Evolutionary conservation across 192 early-diverging fungal genomes (phyloP).

Genomic region (Podila minutissima): DNA sequence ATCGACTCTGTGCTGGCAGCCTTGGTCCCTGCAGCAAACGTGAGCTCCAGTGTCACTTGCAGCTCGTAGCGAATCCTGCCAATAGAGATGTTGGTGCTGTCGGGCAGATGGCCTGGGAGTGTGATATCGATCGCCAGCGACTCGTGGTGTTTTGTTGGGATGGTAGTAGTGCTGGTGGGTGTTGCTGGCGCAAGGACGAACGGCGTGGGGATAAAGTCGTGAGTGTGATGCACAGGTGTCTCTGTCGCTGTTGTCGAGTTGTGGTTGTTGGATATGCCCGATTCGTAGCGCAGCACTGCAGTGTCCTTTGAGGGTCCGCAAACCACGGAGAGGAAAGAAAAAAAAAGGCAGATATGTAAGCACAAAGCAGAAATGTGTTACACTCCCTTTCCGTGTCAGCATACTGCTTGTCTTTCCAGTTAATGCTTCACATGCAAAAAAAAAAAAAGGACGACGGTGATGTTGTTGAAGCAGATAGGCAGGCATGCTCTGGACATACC

Average conservation of each 20-base stretch:
- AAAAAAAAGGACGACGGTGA: neutral
- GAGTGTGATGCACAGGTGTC: constrained; percentile 46
- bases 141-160: constrained; percentile 14
- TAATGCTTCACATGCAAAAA: neutral
- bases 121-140: constrained; percentile 46
- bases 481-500: constrained; percentile 9
- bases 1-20: constrained; percentile 15
- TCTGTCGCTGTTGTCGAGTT: constrained; percentile 19
- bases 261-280: constrained; percentile 10
- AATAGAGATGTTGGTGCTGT: constrained; percentile 21
- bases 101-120: constrained; percentile 36
- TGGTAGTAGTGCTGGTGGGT: neutral
- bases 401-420: too few relatives aligned
- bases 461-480: neutral
- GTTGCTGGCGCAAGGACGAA: constrained; percentile 13
- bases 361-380: neutral
- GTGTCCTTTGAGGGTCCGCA: constrained; percentile 27
- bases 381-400: too few relatives aligned
- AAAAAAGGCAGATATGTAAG: neutral
- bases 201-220: constrained; percentile 43
- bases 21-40: constrained; percentile 24
- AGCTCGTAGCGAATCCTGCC: constrained; percentile 50
- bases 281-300: constrained; percentile 38
- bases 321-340: neutral
- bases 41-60: constrained; percentile 33